phyloP scores from a whole-genome alignment of 176 grass and related monocot species.

The Urochloa ruziziensis region DNA sequence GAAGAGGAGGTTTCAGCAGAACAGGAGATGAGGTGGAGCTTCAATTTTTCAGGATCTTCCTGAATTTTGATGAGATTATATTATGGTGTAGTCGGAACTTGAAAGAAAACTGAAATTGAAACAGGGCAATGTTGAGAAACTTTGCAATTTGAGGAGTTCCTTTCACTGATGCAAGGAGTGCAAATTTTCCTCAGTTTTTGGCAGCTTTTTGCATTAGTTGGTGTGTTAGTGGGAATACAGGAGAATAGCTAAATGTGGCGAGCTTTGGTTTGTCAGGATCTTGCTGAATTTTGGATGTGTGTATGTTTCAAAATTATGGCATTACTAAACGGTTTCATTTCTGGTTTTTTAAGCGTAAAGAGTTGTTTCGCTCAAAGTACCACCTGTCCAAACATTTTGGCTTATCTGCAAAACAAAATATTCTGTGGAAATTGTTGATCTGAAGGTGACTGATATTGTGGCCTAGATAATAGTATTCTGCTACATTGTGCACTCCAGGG shows the following conservation, averaged over 20 bases:
- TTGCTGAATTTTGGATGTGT: not conserved
- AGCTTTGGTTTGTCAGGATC: not conserved
- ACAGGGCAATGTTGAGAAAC: not conserved
- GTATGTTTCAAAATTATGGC: no score
- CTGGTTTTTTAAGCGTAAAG: no score
- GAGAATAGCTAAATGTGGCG: no score
- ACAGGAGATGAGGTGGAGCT: not conserved
- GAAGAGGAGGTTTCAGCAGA: not conserved
- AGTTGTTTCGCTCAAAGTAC: no score
- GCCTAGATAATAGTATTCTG: no score
- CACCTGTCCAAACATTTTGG: no score
- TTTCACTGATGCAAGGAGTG: not conserved
- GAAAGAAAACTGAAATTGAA: not conserved
- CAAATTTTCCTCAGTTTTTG: not conserved
- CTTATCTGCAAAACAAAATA: no score
- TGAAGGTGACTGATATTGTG: no score
- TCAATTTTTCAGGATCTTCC: slow-evolving; percentile 30
- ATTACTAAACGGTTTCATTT: not conserved
- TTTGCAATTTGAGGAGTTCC: not conserved
- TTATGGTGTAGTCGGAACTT: not conserved
- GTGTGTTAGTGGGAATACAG: not conserved
- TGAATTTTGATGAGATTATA: not conserved
- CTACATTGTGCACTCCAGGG: no score
- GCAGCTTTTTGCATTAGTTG: not conserved
- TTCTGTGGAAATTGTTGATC: no score